Base-by-base conservation (phyloP, 2,329 filamentous ascomycete genomes). In the Elsinoe perseae region DNA sequence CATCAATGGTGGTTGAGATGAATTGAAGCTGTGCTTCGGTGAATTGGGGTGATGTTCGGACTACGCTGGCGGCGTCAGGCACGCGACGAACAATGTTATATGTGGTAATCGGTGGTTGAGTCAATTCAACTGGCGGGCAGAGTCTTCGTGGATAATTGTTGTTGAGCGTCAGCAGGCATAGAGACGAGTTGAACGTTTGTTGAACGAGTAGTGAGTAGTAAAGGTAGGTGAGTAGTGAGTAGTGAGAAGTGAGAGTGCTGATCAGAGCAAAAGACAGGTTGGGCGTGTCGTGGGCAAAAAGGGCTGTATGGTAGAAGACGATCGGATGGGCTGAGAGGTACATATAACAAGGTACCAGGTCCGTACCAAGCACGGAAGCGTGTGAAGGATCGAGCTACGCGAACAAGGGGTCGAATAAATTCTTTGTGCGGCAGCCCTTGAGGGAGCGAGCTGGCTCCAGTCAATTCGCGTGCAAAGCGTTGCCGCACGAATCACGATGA, bases 281-380 rank as follows among this genome's bases (percentile, higher is more conserved):
- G 48, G 48, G 18, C 20, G 30, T 10, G 28, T 52, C 6, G 28
- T 18, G 28, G 27, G 40, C 14, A 23, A 8, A 36, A 32, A 46
- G 28, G 54, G 23, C 25, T 56, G 54, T n/a, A n/a, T 34, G 21
- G 27, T 30, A 6, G 12, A 56, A 12, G 32, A 14, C 2, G 18
- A 12, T 30, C 50, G 32, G 50, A 18, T 54, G 50, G 50, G 52
- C 38, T 42, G 38, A 42, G 30, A 27, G 53, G 27, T 56, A 56
- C 40, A 56, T 56, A 46, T 56, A 56, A 34, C 53, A 32, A 53
- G 53, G 53, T 56, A 56, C 53, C 23, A 36, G 23, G 42, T 30
- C 32, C 27, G 30, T 14, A 27, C 28, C 16, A 4, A 34, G 10
- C 4, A 2, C 2, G 8, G 32, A 54, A 34, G 32, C 32, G 32